phyloP scores from a whole-genome alignment of 164 flowering plant genomes.

The Malania oleifera region DNA sequence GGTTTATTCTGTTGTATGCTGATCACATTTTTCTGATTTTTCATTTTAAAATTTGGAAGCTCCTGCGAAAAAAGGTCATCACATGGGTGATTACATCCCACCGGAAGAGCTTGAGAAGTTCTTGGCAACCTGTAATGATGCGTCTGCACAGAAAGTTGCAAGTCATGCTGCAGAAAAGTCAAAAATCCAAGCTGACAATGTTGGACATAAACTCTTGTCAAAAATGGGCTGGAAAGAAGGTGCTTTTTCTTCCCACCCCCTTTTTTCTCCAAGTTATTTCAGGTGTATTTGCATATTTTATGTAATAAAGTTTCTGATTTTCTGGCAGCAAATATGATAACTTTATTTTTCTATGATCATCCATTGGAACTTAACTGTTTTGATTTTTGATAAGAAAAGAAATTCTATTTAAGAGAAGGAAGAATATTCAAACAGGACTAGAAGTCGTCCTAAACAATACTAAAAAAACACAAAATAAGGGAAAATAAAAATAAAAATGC shows the following conservation, averaged over 20 bases:
- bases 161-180: slow-evolving; percentile 72
- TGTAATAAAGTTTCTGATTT: too few species aligned
- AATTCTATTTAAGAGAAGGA: too few species aligned
- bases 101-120: slow-evolving; percentile 90
- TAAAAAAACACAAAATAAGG: too few species aligned
- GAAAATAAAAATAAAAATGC: too few species aligned
- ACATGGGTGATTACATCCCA: slow-evolving; percentile 98
- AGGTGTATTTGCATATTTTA: too few species aligned
- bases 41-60: slow-evolving; percentile 19
- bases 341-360: background rate
- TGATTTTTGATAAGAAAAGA: background rate
- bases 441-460: too few species aligned
- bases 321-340: too few species aligned
- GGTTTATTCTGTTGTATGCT: too few species aligned
- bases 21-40: background rate
- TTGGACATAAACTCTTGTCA: slow-evolving; percentile 88
- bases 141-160: slow-evolving; percentile 59
- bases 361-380: background rate
- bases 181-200: slow-evolving; percentile 92
- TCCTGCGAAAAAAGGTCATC: slow-evolving; percentile 73
- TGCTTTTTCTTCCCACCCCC: slow-evolving; percentile 8
- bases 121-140: slow-evolving; percentile 77
- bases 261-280: too few species aligned
- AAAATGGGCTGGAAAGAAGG: slow-evolving; percentile 99
- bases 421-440: too few species aligned